These are phyloP conservation scores for Notholithocarpus densiflorus DNA, from an alignment of 306 rosid genomes.

Conservation along the genomic window DNA sequence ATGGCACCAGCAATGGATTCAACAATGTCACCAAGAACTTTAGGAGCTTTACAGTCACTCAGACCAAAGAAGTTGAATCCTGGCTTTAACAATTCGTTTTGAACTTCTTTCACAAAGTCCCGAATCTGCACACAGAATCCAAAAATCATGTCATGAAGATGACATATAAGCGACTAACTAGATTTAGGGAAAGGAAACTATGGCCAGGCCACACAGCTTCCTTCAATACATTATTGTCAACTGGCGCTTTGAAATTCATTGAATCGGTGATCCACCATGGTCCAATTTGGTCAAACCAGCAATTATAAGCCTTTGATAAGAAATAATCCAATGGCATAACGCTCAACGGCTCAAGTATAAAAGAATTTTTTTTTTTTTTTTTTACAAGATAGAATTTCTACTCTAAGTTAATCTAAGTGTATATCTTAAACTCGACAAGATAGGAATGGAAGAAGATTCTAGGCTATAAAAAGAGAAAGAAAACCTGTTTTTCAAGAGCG, in stretches of 20 bases:
- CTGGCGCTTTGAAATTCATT: too few species aligned
- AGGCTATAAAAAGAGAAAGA: neutral
- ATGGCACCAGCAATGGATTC: conserved; percentile 98
- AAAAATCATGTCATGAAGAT: conserved; percentile 19
- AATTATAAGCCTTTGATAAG: neutral
- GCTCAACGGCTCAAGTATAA: neutral
- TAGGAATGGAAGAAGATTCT: too few species aligned
- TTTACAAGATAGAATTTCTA: too few species aligned
- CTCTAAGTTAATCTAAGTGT: too few species aligned
- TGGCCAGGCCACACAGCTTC: neutral
- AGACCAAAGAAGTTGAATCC: conserved; percentile 94
- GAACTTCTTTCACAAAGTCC: conserved; percentile 90
- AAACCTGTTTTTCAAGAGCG: conserved; percentile 93
- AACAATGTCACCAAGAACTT: conserved; percentile 96
- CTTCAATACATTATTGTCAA: neutral
- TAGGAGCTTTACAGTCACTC: conserved; percentile 99
- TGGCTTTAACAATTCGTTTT: conserved; percentile 71
- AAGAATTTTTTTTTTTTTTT: too few species aligned
- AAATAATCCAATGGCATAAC: neutral
- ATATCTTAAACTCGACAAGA: too few species aligned
- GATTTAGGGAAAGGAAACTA: neutral
- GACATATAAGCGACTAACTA: conserved; percentile 8
- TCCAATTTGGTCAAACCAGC: too few species aligned
- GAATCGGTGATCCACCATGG: too few species aligned
- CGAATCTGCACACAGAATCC: conserved; percentile 56